Evolutionary conservation across 768 basidiomycete genomes (phyloP), one percentile per base, ranked within the genome.

Genomic region (Filobasidium floriforme): DNA sequence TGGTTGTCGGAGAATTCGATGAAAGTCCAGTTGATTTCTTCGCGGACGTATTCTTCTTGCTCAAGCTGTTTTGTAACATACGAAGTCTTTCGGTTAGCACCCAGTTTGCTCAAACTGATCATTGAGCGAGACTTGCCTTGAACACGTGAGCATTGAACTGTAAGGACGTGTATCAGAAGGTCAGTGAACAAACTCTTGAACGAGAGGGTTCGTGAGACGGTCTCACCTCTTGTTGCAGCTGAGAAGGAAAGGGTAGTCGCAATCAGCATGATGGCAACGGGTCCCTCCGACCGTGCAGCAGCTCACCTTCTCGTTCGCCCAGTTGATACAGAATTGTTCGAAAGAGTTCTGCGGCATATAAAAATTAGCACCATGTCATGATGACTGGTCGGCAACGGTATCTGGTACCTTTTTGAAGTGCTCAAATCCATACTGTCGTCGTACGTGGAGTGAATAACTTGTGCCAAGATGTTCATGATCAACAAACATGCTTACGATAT

Each of bases 1-100:
- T 98, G 96, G 75, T 99, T 99, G 80, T 99, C 96, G 11, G 90
- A 90, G 79, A 96, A 99, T 74, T 98, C 94, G 77, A 99, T 99
- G 80, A 98, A 98, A 10, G 90, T 97, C 96, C 96, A 99, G 77
- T 96, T 92, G 77, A 99, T 99, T 79, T 96, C 84, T 77, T 99
- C 96, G 70, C 94, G 90, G 61, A 98, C 86, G 75, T 99, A 99
- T 80, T 99, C 96, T 77, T 98, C 96, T 81, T 99, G 96, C 77
- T 99, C 96, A 49, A 99, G 86, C 82, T 98, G 93, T 85, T 92
- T 92, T 11, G 18, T 59, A 59, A 14, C 4, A 11, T 37, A 18
- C 11, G 62, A n/a, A 44, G 12, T 15, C 5, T 49, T 37, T 37
- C 32, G 4, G 32, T 37, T 37, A 37, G 32, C 32, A 37, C 32